A percentile compares a stretch with the other conserved stretches of the same genome.
phyloP scores from a whole-genome alignment of 768 basidiomycete genomes.

The Amanita muscaria region DNA sequence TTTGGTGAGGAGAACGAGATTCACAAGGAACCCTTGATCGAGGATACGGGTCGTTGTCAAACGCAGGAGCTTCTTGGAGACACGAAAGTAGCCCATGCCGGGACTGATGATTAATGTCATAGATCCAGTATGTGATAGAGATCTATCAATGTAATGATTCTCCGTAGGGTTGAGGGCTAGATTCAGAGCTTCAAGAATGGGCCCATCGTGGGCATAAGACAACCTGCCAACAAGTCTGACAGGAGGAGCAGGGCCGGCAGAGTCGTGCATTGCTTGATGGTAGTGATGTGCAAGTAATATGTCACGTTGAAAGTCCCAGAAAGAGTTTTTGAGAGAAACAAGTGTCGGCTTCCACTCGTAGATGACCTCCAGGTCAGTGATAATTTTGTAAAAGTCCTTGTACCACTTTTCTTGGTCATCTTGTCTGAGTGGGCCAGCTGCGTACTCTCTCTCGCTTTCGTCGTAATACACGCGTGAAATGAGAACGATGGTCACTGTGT shows the following conservation, averaged over 20 bases:
- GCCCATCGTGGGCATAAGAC: constrained; percentile 88
- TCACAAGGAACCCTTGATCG: constrained; percentile 86
- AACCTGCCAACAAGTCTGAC: constrained; percentile 70
- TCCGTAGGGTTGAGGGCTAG: constrained; percentile 88
- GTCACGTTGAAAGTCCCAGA: constrained; percentile 87
- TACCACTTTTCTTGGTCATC: constrained; percentile 77
- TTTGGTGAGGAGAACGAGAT: constrained; percentile 84
- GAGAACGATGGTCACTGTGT: constrained; percentile 89
- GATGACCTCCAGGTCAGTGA: constrained; percentile 85
- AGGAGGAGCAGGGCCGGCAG: constrained; percentile 38
- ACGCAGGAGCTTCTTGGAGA: constrained; percentile 81
- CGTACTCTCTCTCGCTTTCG: constrained; percentile 66
- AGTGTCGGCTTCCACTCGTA: constrained; percentile 84
- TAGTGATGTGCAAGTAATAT: constrained; percentile 87
- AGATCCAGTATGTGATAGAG: constrained; percentile 80
- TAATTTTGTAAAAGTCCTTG: constrained; percentile 95
- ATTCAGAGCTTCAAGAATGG: constrained; percentile 92
- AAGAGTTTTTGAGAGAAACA: constrained; percentile 78
- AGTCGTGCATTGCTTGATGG: constrained; percentile 55
- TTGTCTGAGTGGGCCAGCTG: constrained; percentile 69
- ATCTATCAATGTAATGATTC: constrained; percentile 92
- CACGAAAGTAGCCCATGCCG: constrained; percentile 89
- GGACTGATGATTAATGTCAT: constrained; percentile 84
- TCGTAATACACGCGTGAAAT: constrained; percentile 92
- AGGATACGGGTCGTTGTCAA: constrained; percentile 90